Evolutionary conservation across 1,284 basidiomycete species (phyloP), one percentile per base, ranked within the genome.

Genomic region (Rhodotorula sp.): DNA sequence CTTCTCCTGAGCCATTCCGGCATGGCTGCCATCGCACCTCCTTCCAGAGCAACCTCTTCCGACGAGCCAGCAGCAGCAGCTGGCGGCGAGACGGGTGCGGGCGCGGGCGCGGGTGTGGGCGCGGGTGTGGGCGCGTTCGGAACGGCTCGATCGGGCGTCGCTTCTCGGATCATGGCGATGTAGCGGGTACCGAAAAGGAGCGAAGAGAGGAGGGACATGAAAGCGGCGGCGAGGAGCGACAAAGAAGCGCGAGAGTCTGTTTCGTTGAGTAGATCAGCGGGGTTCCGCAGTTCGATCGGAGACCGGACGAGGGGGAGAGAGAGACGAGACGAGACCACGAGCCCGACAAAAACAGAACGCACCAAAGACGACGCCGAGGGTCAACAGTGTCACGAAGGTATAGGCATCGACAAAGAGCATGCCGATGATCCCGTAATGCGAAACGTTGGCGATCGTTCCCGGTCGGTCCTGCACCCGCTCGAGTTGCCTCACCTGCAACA

Each of bases 401-500:
- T 79, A 81, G 8, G 78, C 79, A 61, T 82, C 81, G 39, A 71
- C 62, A 4, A 71, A 48, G 29, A 64, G 65, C 56, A 80, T 65
- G 0, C 47, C 34, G 15, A 48, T 60, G 48, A 71, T 46, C 3
- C 63, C 56, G 23, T 26, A 16, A 16, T 39, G 49, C n/a, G 67
- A 58, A 1, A 68, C 70, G n/a, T 71, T 71, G 34, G 76, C 76
- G 10, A 81, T 67, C 51, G 79, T 78, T 0, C 71, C 73, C 23
- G 78, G 69, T 26, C 62, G n/a, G 5, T 10, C 54, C 29, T 58
- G 54, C 14, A 39, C 67, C 2, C 64, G 75, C 62, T 81, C 78
- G 77, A 82, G 80, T 75, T 82, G 81, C 48, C 79, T 65, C 3
- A 81, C 80, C 14, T 81, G 69, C 5, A 80, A 59, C 39, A 73